Evolutionary conservation across 805 yeast species (phyloP).

Genomic region (Sugiyamaella smithiae): DNA sequence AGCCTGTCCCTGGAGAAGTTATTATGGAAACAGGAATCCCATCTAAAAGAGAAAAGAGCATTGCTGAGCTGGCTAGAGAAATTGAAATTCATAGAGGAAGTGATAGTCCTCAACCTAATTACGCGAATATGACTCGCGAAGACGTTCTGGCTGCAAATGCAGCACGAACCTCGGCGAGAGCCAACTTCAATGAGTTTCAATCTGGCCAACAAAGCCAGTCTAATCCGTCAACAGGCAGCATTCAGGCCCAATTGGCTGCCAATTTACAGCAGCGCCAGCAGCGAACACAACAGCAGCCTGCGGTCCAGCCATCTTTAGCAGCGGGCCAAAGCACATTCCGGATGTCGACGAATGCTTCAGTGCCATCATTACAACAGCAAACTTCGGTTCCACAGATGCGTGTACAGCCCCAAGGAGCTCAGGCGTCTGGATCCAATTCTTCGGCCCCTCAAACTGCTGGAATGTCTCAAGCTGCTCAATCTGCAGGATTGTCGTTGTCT

Average conservation of each 20-base stretch:
- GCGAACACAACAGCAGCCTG: constrained; percentile 7
- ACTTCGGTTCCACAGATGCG: constrained; percentile 20
- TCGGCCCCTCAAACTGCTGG: constrained; percentile 5
- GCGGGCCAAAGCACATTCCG: constrained; percentile 23
- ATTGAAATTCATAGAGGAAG: constrained; percentile 26
- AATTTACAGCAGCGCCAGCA: constrained; percentile 13
- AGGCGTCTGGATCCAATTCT: background rate
- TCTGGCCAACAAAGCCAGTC: background rate
- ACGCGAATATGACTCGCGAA: constrained; percentile 16
- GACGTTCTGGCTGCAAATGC: background rate
- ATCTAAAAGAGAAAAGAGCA: constrained; percentile 28
- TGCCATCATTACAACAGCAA: constrained; percentile 8
- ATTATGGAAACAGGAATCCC: background rate
- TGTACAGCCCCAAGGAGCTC: constrained; percentile 16
- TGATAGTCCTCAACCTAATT: constrained; percentile 9
- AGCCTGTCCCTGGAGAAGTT: constrained; percentile 1
- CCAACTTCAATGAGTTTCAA: background rate
- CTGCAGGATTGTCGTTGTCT: constrained; percentile 36
- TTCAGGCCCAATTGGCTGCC: constrained; percentile 24
- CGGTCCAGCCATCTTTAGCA: constrained; percentile 29
- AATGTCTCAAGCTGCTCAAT: constrained; percentile 12
- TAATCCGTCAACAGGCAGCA: constrained; percentile 17
- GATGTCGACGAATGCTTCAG: constrained; percentile 3
- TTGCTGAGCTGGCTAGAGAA: constrained; percentile 35
- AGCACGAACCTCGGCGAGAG: background rate